A percentile compares a stretch with the other conserved stretches of the same genome.
Conservation (phyloP, 768 basidiomycete species). For the Asterophora parasitica region DNA sequence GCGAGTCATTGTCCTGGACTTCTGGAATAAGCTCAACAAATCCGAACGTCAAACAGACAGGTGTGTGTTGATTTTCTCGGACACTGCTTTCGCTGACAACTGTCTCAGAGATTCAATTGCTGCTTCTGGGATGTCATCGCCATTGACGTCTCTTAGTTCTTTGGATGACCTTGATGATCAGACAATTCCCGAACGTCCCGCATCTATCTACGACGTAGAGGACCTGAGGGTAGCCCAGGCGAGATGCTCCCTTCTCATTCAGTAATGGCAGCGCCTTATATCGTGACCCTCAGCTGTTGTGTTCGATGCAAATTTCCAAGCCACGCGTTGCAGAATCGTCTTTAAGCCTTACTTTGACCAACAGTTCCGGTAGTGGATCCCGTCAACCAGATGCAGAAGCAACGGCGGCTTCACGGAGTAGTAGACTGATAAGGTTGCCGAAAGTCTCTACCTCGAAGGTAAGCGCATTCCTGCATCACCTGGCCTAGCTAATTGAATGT, state of each 20-base stretch:
- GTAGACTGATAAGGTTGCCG: slow-evolving; percentile 13
- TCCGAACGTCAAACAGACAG: slow-evolving; percentile 32
- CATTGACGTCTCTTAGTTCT: slow-evolving; percentile 70
- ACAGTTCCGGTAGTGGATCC: slow-evolving; percentile 16
- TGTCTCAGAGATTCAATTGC: slow-evolving; percentile 31
- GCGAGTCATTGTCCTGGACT: slow-evolving; percentile 86
- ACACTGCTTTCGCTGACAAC: background rate
- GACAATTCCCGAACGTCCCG: slow-evolving; percentile 21
- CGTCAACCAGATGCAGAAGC: slow-evolving; percentile 27
- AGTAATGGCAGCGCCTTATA: background rate
- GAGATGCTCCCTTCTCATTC: background rate
- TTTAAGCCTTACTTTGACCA: slow-evolving; percentile 4
- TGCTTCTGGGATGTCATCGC: slow-evolving; percentile 59
- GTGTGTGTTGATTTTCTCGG: slow-evolving; percentile 29
- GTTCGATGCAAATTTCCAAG: slow-evolving; percentile 27
- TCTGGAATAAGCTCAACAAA: slow-evolving; percentile 81
- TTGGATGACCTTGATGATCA: slow-evolving; percentile 55
- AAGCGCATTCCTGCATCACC: background rate
- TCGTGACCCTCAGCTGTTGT: slow-evolving; percentile 31
- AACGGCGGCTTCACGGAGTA: slow-evolving; percentile 14
- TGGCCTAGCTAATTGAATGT: background rate
- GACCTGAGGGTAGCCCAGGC: slow-evolving; percentile 61
- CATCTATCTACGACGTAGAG: slow-evolving; percentile 33
- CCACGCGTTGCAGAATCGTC: slow-evolving; percentile 8
- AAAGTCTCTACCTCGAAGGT: slow-evolving; percentile 16